A percentile compares a stretch with the other conserved stretches of the same genome.
These are phyloP conservation scores for Nakataea oryzae DNA, from an alignment of 2,329 filamentous ascomycete genomes.

Conservation along the genomic window DNA sequence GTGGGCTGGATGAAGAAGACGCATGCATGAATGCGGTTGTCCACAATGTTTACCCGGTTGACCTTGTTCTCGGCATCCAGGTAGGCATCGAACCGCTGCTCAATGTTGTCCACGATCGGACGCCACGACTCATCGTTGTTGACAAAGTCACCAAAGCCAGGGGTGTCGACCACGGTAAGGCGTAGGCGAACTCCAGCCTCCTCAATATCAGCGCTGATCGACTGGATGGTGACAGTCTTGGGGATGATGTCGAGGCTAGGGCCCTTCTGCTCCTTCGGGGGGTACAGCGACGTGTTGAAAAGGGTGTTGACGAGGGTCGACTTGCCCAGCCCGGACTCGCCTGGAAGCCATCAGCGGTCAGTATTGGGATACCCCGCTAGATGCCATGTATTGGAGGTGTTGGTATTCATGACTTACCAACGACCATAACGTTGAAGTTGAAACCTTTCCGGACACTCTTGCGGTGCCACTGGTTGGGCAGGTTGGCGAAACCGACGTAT, in stretches of 20 bases:
- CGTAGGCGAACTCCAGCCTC: constrained; percentile 96
- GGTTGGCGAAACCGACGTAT: constrained; percentile 96
- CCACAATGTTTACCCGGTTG: constrained; percentile 99
- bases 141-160: constrained; percentile 97
- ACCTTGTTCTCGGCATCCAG: constrained; percentile 99
- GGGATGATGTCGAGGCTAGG: constrained; percentile 96
- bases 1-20: constrained; percentile 99
- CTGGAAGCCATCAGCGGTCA: constrained; percentile 33
- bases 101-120: constrained; percentile 98
- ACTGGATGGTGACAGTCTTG: constrained; percentile 93
- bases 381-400: constrained; percentile 1
- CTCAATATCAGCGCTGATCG: constrained; percentile 93
- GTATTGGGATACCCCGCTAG: background rate
- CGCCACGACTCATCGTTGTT: constrained; percentile 99
- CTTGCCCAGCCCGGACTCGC: constrained; percentile 98
- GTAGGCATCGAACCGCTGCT: constrained; percentile 97
- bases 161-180: constrained; percentile 93
- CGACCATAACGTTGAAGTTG: constrained; percentile 99
- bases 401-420: constrained; percentile 58
- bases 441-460: constrained; percentile 99
- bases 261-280: constrained; percentile 95
- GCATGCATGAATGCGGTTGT: constrained; percentile 97
- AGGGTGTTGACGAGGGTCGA: constrained; percentile 98
- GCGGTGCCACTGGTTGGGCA: constrained; percentile 99
- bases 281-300: constrained; percentile 99